A percentile compares a stretch with the other conserved stretches of the same genome.
These are phyloP conservation scores for Boletales sp. DNA, from an alignment of 768 basidiomycete species.

Conservation along the genomic window DNA sequence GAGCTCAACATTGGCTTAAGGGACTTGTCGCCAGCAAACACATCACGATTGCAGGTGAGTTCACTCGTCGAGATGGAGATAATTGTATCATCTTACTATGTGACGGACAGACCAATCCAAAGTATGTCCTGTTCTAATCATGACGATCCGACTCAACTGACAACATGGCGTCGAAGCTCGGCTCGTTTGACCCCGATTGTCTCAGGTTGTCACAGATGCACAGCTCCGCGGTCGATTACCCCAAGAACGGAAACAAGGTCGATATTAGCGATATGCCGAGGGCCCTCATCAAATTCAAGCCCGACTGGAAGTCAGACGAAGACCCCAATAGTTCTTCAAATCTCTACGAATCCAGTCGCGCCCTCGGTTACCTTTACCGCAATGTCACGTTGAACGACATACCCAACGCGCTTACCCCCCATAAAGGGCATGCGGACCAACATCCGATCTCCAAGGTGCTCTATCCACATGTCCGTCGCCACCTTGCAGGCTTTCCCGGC, in stretches of 20 bases:
- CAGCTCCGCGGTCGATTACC: constrained; percentile 72
- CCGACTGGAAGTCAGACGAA: constrained; percentile 71
- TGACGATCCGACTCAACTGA: constrained; percentile 1
- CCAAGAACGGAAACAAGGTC: constrained; percentile 71
- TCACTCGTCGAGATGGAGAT: neutral
- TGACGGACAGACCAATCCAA: constrained; percentile 62
- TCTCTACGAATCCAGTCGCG: constrained; percentile 68
- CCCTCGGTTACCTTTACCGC: constrained; percentile 71
- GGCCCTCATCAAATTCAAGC: constrained; percentile 24
- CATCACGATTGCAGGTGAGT: constrained; percentile 65
- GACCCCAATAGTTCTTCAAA: constrained; percentile 51
- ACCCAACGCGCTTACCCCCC: constrained; percentile 13
- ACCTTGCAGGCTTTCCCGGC: constrained; percentile 9
- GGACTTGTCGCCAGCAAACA: constrained; percentile 68
- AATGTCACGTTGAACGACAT: constrained; percentile 45
- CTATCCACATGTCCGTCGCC: constrained; percentile 16
- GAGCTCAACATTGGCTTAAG: constrained; percentile 31
- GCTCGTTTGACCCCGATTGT: constrained; percentile 59
- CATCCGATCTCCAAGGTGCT: constrained; percentile 32
- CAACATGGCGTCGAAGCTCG: constrained; percentile 38
- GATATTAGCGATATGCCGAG: constrained; percentile 50
- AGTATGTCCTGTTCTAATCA: constrained; percentile 33
- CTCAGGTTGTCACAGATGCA: constrained; percentile 54
- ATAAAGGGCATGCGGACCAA: constrained; percentile 13
- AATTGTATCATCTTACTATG: neutral